Base-by-base conservation (phyloP, 192 early-diverging fungal species). In the Podochytrium sp. region DNA sequence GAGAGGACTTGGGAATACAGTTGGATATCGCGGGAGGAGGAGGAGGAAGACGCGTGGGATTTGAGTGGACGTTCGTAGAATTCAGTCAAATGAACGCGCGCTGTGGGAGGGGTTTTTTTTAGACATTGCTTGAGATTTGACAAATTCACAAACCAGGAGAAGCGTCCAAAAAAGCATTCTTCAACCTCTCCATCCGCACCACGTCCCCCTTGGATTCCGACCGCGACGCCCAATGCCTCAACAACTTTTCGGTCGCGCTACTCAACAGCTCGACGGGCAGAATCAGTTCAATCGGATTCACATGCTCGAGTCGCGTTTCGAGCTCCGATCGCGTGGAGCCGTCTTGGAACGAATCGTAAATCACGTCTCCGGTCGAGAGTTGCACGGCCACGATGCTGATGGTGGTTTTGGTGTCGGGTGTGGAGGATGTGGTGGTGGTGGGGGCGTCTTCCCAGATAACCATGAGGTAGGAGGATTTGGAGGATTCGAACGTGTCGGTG, bases 271-370 rank as follows among this genome's bases (percentile, higher is more conserved):
- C 78, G 0, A 74, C 50, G 2, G 90, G 87, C 0, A 91, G 55
- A 20, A 94, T 78, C 29, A 94, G 61, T 76, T 94, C 92, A 41
- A 83, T 73, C 0, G 91, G 90, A 20, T 83, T 81, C 20, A 92
- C 77, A 76, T 92, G 88, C 42, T 85, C 67, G 34, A 94, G 40
- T 7, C 91, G 85, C 0, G 91, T 91, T 71, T 92, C 91, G 20
- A 94, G 78, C 61, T 91, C 91, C 41, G 65, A 81, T 6, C 90
- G 80, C 79, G 87, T 81, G 60, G 80, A 78, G 0, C 79, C 81
- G 72, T 94, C 92, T 40, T 83, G 70, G 73, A 91, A 94, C 35
- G 79, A 76, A 63, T 94, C 92, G 68, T 89, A 92, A 1, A 94
- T 73, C 33, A 94, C 79, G 52, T 90, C 87, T 0, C 91, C 92